Conservation (phyloP, 768 basidiomycete species). For the Lactifluus subvellereus region DNA sequence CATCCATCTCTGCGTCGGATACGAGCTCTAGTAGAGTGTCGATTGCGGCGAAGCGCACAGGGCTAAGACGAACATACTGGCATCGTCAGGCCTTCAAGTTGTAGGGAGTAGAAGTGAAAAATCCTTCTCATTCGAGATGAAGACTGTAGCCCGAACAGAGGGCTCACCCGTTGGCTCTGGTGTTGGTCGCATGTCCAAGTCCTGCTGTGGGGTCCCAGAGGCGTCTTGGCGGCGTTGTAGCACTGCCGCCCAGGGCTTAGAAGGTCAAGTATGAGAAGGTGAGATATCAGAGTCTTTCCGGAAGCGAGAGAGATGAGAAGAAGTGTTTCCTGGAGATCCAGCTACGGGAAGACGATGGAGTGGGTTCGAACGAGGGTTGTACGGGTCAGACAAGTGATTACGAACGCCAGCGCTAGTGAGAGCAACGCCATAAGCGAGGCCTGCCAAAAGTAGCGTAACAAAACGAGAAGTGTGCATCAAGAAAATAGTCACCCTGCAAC, state of each 20-base stretch:
- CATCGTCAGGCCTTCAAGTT: conserved; percentile 30
- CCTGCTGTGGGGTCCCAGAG: neutral
- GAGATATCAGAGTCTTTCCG: neutral
- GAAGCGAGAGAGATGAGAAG: conserved; percentile 1
- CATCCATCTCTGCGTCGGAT: conserved; percentile 37
- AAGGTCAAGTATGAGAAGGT: conserved; percentile 10
- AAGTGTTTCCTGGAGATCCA: neutral
- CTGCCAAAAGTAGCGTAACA: conserved; percentile 4
- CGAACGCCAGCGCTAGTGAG: conserved; percentile 8
- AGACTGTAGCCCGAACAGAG: conserved; percentile 34
- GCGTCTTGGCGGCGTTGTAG: neutral
- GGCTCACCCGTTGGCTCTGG: conserved; percentile 37
- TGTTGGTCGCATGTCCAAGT: conserved; percentile 31
- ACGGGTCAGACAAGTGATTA: conserved; percentile 22
- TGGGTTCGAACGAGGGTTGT: conserved; percentile 19
- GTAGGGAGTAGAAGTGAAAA: conserved; percentile 36
- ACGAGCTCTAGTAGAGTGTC: conserved; percentile 31
- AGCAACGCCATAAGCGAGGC: conserved; percentile 2
- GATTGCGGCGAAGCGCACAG: neutral
- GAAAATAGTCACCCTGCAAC: conserved; percentile 9
- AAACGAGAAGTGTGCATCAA: conserved; percentile 9
- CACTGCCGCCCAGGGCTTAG: neutral
- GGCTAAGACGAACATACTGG: conserved; percentile 26
- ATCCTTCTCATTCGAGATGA: conserved; percentile 27
- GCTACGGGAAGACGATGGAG: conserved; percentile 11